Evolutionary conservation across 768 basidiomycete genomes (phyloP).

Genomic region (Podaxis rugospora): DNA sequence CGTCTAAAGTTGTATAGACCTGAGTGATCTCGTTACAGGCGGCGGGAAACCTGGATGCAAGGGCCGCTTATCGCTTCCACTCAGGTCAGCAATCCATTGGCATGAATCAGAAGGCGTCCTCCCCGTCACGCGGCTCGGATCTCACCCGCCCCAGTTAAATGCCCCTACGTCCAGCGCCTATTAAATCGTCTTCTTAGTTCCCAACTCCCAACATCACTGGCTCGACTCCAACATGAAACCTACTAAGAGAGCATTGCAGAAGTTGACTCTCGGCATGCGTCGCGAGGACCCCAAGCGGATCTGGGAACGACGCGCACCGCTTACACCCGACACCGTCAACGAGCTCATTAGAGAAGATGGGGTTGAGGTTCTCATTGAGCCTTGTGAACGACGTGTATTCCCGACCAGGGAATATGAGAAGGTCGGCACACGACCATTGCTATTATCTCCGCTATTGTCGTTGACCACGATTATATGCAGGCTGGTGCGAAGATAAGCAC

Average conservation of each 20-base stretch:
- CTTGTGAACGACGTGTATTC: constrained; percentile 74
- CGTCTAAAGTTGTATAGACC: not conserved
- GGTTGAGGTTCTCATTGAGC: constrained; percentile 69
- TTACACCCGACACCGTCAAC: constrained; percentile 73
- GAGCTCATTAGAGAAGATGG: constrained; percentile 51
- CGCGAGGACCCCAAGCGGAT: constrained; percentile 76
- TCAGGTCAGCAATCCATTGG: not conserved
- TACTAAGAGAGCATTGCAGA: constrained; percentile 3
- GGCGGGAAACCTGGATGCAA: not conserved
- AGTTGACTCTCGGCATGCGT: constrained; percentile 23
- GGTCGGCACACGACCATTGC: constrained; percentile 37
- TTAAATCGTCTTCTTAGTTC: not conserved
- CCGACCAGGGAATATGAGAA: constrained; percentile 55
- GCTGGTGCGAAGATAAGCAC: constrained; percentile 70
- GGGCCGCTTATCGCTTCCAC: not conserved
- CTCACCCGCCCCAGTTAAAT: constrained; percentile 9
- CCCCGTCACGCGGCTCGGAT: constrained; percentile 13
- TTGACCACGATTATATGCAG: constrained; percentile 31
- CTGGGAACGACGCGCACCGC: constrained; percentile 84
- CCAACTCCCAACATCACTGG: not conserved
- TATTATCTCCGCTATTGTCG: not conserved
- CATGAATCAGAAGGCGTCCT: not conserved
- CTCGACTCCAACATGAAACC: not conserved
- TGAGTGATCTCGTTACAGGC: not conserved
- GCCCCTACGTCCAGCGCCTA: not conserved